Conservation (phyloP, 1,139 yeast genomes). For the Pichia norvegensis region DNA sequence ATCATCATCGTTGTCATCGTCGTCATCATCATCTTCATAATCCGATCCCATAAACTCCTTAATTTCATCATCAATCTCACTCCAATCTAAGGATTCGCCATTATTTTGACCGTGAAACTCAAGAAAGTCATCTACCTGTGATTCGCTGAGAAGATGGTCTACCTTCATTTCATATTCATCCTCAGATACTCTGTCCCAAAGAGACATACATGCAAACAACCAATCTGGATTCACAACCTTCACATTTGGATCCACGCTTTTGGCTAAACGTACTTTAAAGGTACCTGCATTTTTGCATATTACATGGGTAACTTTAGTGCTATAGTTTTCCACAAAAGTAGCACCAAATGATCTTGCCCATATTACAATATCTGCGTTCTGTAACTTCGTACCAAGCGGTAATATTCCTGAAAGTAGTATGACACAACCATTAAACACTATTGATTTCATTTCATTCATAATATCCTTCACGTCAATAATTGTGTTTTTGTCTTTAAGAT, state of each 20-base stretch:
- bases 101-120: constrained; percentile 23
- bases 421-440: constrained; percentile 60
- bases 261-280: constrained; percentile 71
- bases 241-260: constrained; percentile 53
- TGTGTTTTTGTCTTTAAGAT: constrained; percentile 16
- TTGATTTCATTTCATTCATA: constrained; percentile 62
- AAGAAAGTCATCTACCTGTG: constrained; percentile 39
- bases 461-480: constrained; percentile 56
- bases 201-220: constrained; percentile 77
- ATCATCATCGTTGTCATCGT: constrained; percentile 21
- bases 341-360: constrained; percentile 96
- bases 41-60: constrained; percentile 53
- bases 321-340: constrained; percentile 64
- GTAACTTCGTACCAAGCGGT: constrained; percentile 67
- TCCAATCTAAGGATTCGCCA: constrained; percentile 35
- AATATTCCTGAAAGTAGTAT: constrained; percentile 81
- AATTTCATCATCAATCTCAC: constrained; percentile 51
- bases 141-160: constrained; percentile 36
- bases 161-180: constrained; percentile 48
- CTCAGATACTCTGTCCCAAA: constrained; percentile 70
- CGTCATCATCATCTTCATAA: constrained; percentile 42
- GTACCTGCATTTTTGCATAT: constrained; percentile 71
- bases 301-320: constrained; percentile 78
- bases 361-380: constrained; percentile 73
- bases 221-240: constrained; percentile 88